A percentile compares a stretch with the other conserved stretches of the same genome.
Evolutionary conservation across 1,284 basidiomycete genomes (phyloP).

Genomic region (Nidula niveotomentosa): DNA sequence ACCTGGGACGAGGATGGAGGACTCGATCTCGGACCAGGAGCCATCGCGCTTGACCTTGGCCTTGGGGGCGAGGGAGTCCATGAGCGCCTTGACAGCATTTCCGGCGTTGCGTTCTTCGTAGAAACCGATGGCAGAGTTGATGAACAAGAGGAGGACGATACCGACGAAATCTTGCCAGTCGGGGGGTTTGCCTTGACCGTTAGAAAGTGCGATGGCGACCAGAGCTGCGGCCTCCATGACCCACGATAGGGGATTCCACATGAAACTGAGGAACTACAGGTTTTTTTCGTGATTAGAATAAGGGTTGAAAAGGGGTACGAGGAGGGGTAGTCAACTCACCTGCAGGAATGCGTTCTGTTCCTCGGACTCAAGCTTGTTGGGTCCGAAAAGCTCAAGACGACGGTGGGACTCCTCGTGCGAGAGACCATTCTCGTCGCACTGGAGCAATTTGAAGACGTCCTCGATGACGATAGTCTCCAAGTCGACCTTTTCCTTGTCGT

Average conservation of each 20-base stretch:
- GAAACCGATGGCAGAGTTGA: conserved; percentile 98
- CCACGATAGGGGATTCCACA: conserved; percentile 99
- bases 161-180: conserved; percentile 99
- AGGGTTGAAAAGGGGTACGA: conserved; percentile 1
- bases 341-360: conserved; percentile 87
- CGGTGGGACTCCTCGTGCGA: conserved; percentile 72
- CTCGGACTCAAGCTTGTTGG: conserved; percentile 93
- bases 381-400: conserved; percentile 94
- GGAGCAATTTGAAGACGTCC: conserved; percentile 88
- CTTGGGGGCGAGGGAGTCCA: conserved; percentile 99
- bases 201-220: conserved; percentile 95
- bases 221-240: conserved; percentile 99
- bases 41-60: conserved; percentile 89
- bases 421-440: conserved; percentile 86
- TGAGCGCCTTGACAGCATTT: conserved; percentile 98
- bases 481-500: conserved; percentile 99
- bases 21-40: conserved; percentile 87
- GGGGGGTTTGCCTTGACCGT: conserved; percentile 84
- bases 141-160: conserved; percentile 88
- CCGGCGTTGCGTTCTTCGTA: conserved; percentile 97
- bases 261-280: conserved; percentile 89
- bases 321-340: conserved; percentile 34
- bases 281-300: conserved; percentile 1
- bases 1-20: conserved; percentile 85
- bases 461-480: conserved; percentile 96